Evolutionary conservation across 257 asterid species (phyloP), one percentile per base, ranked within the genome.

Genomic region (Thymus quinquecostatus): DNA sequence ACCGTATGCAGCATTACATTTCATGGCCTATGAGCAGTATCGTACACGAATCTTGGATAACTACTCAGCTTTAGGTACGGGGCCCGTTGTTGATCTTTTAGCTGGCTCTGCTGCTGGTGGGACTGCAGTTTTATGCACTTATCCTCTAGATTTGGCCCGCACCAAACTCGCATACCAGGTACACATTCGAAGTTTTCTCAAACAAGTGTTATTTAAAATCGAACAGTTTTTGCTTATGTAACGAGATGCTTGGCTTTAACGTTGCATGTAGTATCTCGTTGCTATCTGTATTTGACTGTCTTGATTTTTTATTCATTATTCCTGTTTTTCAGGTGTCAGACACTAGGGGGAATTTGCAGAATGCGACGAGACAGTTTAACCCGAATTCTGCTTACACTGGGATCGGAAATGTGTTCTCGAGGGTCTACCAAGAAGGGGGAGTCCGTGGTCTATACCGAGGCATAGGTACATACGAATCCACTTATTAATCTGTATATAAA

Each of bases 81-180:
- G 99, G 45, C 90, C 99, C 8, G 66, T 92, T 59, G 93, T 92
- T 60, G 99, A 92, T 86, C 97, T 95, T 51, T 82, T 95, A 77
- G 99, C 99, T 41, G 99, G 99, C 70, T 92, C 99, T 51, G 92
- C 83, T 21, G 96, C 99, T 28, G 99, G 99, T 36, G 99, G 98
- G 28, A 95, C 99, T 33, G 99, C 99, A 30, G 99, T 92, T 65
- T 78, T 95, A 75, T 95, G 99, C 84, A 95, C 99, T 14, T 95
- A 95, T 79, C 99, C 99, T 40, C 82, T 95, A 68, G 99, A 95
- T 82, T 85, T 95, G 80, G 99, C 97, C 50, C 99, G 99, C 38
- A 89, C 99, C 44, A 95, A 92, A 83, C 96, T 95, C 30, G 99
- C 99, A 48, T 95, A 92, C 80, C 99, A 95, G 99, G 99, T 95